Evolutionary conservation across 345 rosid genomes (phyloP), one percentile per base, ranked within the genome.

Genomic region (Barbarea vulgaris): DNA sequence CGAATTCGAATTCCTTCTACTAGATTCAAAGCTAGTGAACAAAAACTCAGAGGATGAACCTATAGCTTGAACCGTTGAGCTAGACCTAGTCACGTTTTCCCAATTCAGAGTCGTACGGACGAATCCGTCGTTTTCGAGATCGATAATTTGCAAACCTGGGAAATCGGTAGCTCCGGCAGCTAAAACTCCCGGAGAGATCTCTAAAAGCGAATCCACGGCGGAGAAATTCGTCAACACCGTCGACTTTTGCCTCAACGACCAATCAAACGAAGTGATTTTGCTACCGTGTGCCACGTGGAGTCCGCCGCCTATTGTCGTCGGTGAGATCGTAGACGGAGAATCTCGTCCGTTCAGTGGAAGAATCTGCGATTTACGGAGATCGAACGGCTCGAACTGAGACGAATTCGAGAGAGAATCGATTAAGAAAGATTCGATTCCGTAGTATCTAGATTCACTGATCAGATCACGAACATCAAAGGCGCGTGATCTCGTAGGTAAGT

Each of bases 131-230:
- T 82, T 83, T 42, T 86, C 73, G 7, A 95, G 87, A 73, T 90
- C 97, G 22, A 95, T 78, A 58, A 95, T 82, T 52, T 93, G 97
- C 64, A 93, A 64, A 5, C 99, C 99, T 3, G 97, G 83, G 54
- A 88, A 88, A 68, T 93, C 99, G 9, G 93, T 90, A 7, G 99
- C 99, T 9, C 98, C 98, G 0, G 90, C 98, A 0, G 97, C 98
- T 0, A 84, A 88, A 12, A 83, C 25, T 24, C 64, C 81, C 2
- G 90, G 89, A 1, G 94, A 83, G 1, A 92, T 72, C 41, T 88
- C 93, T 1, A 88, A 42, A 25, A 92, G 79, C 1, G 99, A 95
- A 77, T 95, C 99, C 8, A 95, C 75, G 28, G 97, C 98, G 1
- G 96, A 61, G 88, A 95, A 95, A 8, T 83, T 87, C 10, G 96